These are phyloP conservation scores for Pyrenochaeta sp. DNA, from an alignment of 2,329 filamentous ascomycete species.

Conservation along the genomic window DNA sequence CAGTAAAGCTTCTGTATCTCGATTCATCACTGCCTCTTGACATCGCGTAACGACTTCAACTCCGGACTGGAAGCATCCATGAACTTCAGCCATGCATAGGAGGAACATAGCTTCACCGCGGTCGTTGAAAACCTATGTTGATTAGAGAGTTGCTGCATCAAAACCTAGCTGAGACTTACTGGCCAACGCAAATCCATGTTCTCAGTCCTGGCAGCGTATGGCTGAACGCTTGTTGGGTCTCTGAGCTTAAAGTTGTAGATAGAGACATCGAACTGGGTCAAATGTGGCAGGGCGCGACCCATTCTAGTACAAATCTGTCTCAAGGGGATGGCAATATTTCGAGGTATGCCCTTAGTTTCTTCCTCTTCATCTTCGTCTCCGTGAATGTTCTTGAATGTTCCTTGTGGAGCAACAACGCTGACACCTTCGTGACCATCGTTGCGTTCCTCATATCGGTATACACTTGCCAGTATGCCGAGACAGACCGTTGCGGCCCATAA, in stretches of 20 bases:
- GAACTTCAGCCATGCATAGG: conserved; percentile 37
- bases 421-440: conserved; percentile 63
- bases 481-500: conserved; percentile 62
- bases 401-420: conserved; percentile 40
- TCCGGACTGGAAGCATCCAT: conserved; percentile 33
- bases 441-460: conserved; percentile 62
- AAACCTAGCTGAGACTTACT: conserved; percentile 36
- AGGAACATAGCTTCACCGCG: conserved; percentile 61
- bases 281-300: conserved; percentile 61
- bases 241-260: conserved; percentile 61
- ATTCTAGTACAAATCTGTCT: conserved; percentile 60
- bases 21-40: conserved; percentile 63
- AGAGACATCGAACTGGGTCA: conserved; percentile 62
- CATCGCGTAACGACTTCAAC: conserved; percentile 55
- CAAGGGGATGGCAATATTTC: conserved; percentile 59
- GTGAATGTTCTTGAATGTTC: conserved; percentile 50
- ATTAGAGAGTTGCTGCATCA: neutral
- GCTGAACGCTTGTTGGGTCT: conserved; percentile 57
- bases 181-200: conserved; percentile 64
- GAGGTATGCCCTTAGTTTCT: conserved; percentile 59
- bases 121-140: conserved; percentile 54
- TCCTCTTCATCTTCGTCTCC: conserved; percentile 59
- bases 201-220: conserved; percentile 61
- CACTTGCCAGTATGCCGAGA: conserved; percentile 61
- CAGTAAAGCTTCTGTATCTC: conserved; percentile 59